phyloP scores from a whole-genome alignment of 2,329 filamentous ascomycete species.

The Xylariaceae sp. region DNA sequence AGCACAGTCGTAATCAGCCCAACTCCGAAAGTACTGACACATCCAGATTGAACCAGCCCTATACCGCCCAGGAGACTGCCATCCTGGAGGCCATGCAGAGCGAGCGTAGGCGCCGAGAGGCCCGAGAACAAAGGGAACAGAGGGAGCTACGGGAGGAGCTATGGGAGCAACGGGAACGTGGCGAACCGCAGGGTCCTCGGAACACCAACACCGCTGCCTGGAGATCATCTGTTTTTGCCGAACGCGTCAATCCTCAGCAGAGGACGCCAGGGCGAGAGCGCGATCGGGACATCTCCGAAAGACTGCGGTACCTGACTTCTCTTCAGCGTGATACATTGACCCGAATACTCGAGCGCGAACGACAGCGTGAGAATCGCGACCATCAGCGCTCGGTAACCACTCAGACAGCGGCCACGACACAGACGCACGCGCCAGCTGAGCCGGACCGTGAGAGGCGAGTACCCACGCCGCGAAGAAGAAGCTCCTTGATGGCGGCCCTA shows the following conservation, averaged over 20 bases:
- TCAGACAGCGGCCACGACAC: slow-evolving; percentile 1
- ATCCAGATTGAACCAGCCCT: slow-evolving; percentile 46
- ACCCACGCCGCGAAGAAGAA: slow-evolving; percentile 27
- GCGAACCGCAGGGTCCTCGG: slow-evolving; percentile 16
- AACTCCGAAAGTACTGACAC: slow-evolving; percentile 33
- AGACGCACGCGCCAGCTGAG: slow-evolving; percentile 19
- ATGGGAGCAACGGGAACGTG: slow-evolving; percentile 31
- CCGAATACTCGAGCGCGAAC: slow-evolving; percentile 31
- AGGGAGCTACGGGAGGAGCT: slow-evolving; percentile 19
- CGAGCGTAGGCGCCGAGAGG: slow-evolving; percentile 48
- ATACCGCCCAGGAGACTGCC: slow-evolving; percentile 51
- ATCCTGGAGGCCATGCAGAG: slow-evolving; percentile 55
- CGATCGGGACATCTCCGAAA: slow-evolving; percentile 17
- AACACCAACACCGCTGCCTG: slow-evolving; percentile 21
- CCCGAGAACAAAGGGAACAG: slow-evolving; percentile 32
- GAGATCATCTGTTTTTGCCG: slow-evolving; percentile 28
- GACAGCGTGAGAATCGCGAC: slow-evolving; percentile 26
- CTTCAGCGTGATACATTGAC: slow-evolving; percentile 31
- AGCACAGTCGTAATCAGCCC: slow-evolving; percentile 25
- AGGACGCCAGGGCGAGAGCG: slow-evolving; percentile 13
- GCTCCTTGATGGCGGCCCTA: slow-evolving; percentile 29
- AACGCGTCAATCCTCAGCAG: slow-evolving; percentile 30
- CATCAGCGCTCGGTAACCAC: slow-evolving; percentile 22
- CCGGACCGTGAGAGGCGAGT: slow-evolving; percentile 29
- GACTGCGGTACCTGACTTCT: slow-evolving; percentile 17